Evolutionary conservation across 176 grass and related monocot species (phyloP).

Genomic region (Olyra latifolia): DNA sequence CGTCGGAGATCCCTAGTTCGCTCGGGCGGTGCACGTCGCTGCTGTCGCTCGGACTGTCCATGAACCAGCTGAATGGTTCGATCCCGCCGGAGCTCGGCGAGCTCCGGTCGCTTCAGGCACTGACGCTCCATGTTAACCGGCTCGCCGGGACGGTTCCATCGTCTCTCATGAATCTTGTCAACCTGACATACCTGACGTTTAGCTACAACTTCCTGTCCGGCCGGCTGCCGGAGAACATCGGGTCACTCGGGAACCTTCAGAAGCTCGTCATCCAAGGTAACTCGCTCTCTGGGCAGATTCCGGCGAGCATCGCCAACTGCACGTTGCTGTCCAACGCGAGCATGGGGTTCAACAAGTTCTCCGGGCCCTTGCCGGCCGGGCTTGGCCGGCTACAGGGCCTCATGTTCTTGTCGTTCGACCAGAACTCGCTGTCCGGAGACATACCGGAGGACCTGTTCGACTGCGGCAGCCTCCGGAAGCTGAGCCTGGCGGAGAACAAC

Average conservation of each 20-base stretch:
- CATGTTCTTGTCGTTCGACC: slow-evolving; percentile 30
- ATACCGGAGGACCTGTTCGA: slow-evolving; percentile 81
- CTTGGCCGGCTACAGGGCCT: slow-evolving; percentile 55
- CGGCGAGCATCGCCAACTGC: slow-evolving; percentile 74
- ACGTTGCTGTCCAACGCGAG: slow-evolving; percentile 59
- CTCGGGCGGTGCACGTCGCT: slow-evolving; percentile 51
- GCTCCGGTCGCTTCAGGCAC: slow-evolving; percentile 41
- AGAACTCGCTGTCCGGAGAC: slow-evolving; percentile 39
- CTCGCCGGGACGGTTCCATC: slow-evolving; percentile 57
- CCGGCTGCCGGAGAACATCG: slow-evolving; percentile 56
- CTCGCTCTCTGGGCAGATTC: slow-evolving; percentile 56
- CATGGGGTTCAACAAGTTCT: slow-evolving; percentile 52
- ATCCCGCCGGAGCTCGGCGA: slow-evolving; percentile 74
- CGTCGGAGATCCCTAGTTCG: slow-evolving; percentile 60
- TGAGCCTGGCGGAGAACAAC: slow-evolving; percentile 42
- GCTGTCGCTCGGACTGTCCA: slow-evolving; percentile 37
- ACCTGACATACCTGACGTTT: slow-evolving; percentile 54
- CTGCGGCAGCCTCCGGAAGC: slow-evolving; percentile 40
- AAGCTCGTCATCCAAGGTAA: slow-evolving; percentile 30
- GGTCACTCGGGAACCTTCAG: slow-evolving; percentile 48
- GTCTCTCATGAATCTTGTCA: slow-evolving; percentile 58
- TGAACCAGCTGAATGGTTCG: slow-evolving; percentile 49
- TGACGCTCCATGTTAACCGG: slow-evolving; percentile 56
- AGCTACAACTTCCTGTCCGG: slow-evolving; percentile 60
- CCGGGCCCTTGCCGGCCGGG: slow-evolving; percentile 48